Evolutionary conservation across 768 basidiomycete species (phyloP), one percentile per base, ranked within the genome.

Genomic region (Pisolithus marmoratus): DNA sequence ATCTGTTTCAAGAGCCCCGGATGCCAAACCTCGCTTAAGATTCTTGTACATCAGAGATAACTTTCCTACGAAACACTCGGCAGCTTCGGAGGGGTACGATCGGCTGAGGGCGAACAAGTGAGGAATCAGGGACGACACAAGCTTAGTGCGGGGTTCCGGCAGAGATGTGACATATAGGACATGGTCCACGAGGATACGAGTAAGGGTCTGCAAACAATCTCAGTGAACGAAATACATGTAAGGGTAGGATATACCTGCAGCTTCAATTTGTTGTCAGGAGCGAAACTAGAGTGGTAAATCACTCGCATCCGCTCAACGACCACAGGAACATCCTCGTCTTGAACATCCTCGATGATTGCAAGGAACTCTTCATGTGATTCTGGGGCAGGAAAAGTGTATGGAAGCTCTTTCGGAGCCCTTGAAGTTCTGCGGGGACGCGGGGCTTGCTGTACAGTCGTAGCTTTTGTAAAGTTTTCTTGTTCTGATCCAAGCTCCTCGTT

Each of bases 11-110:
- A 80, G 71, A 0, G 89, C 73, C 1, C 90, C 91, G 7, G 75
- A 76, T 3, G 85, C 79, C 17, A 99, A 72, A 8, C 94, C 94
- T 8, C 84, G 84, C 47, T 81, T 82, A 49, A 98, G 80, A 65
- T 97, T 96, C 74, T 93, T 94, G 67, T 97, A 85, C 92, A 98
- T 96, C 5, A 96, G 70, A 9, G 75, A 71, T 41, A 98, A 76
- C 69, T 97, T 98, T 26, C 79, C 73, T 54, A 88, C 81, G 68
- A 94, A 91, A 61, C 82, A 78, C 48, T 82, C 78, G 1, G 94
- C 94, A 8, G 84, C 75, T 43, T 84, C 79, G 50, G 89, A 79
- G 2, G 94, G 91, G 68, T 94, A 94, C 8, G 85, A 73, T 56
- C 82, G 83, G 17, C 86, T 81, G 51, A 98, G 81, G 20, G 87